These are phyloP conservation scores for Orbilia blumenaviensis DNA, from an alignment of 2,329 filamentous ascomycete genomes.

Conservation along the genomic window DNA sequence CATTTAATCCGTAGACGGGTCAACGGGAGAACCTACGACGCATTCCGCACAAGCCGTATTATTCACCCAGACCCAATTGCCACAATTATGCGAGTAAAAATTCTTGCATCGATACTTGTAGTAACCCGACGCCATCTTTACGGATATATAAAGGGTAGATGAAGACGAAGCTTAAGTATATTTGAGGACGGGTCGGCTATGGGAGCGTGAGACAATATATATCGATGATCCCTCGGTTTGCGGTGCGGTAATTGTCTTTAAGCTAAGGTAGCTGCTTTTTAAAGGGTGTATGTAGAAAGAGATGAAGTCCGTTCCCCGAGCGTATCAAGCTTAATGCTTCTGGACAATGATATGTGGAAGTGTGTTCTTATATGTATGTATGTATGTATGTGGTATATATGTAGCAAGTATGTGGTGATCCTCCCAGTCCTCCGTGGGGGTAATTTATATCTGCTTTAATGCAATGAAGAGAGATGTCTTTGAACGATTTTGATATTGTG, in stretches of 20 bases:
- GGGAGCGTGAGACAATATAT: not conserved
- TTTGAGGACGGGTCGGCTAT: not conserved
- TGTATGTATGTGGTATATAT: too few species aligned
- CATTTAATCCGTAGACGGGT: conserved; percentile 35
- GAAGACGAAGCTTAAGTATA: not conserved
- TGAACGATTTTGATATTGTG: conserved; percentile 38
- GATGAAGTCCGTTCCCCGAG: not conserved
- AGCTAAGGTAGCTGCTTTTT: not conserved
- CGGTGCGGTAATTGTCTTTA: not conserved
- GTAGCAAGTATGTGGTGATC: too few species aligned
- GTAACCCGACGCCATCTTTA: conserved; percentile 55
- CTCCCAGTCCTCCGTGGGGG: conserved; percentile 30
- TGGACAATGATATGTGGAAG: conserved; percentile 3
- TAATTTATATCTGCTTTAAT: conserved; percentile 19
- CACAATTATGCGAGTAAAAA: conserved; percentile 57
- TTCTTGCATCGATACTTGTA: conserved; percentile 58
- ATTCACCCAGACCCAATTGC: conserved; percentile 59
- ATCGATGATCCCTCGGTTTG: conserved; percentile 3
- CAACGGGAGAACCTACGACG: conserved; percentile 55
- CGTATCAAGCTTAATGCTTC: conserved; percentile 4
- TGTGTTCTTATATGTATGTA: conserved; percentile 23
- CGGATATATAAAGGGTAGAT: not conserved
- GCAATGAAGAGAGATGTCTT: conserved; percentile 1
- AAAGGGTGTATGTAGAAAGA: not conserved
- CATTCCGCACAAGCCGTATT: conserved; percentile 57